Evolutionary conservation across 495 filamentous ascomycete genomes (phyloP).

Genomic region (Cryomyces antarcticus): DNA sequence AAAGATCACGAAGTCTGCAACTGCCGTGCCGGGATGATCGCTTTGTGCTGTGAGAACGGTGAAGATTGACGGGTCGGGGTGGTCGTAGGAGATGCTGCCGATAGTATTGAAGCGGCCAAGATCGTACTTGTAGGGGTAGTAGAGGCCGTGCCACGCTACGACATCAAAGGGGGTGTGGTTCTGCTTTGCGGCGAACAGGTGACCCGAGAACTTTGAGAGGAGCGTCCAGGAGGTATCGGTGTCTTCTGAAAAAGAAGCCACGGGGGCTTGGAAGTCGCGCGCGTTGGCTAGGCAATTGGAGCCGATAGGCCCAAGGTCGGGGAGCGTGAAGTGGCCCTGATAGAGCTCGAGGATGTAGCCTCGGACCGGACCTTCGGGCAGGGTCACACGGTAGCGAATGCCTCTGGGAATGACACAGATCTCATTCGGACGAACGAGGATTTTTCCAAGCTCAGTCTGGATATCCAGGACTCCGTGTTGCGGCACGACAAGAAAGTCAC

Average conservation of each 20-base stretch:
- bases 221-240: conserved; percentile 35
- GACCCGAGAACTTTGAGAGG: conserved; percentile 60
- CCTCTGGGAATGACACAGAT: conserved; percentile 78
- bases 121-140: conserved; percentile 80
- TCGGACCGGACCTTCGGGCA: conserved; percentile 42
- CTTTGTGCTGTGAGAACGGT: conserved; percentile 62
- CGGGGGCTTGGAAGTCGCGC: conserved; percentile 71
- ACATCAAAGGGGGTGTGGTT: conserved; percentile 64
- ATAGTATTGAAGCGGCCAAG: conserved; percentile 62
- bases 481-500: conserved; percentile 68
- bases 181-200: conserved; percentile 54
- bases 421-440: conserved; percentile 75
- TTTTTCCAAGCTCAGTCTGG: conserved; percentile 61
- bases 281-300: conserved; percentile 73
- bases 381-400: conserved; percentile 53
- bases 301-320: conserved; percentile 78
- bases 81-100: conserved; percentile 53
- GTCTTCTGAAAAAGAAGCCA: conserved; percentile 54
- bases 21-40: conserved; percentile 40
- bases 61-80: conserved; percentile 67
- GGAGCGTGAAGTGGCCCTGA: conserved; percentile 65
- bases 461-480: conserved; percentile 75
- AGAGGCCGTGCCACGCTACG: conserved; percentile 64
- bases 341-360: conserved; percentile 83
- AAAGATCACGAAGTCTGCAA: conserved; percentile 73